Evolutionary conservation across 805 yeast species (phyloP), one percentile per base, ranked within the genome.

Genomic region (Suhomyces kilbournensis): DNA sequence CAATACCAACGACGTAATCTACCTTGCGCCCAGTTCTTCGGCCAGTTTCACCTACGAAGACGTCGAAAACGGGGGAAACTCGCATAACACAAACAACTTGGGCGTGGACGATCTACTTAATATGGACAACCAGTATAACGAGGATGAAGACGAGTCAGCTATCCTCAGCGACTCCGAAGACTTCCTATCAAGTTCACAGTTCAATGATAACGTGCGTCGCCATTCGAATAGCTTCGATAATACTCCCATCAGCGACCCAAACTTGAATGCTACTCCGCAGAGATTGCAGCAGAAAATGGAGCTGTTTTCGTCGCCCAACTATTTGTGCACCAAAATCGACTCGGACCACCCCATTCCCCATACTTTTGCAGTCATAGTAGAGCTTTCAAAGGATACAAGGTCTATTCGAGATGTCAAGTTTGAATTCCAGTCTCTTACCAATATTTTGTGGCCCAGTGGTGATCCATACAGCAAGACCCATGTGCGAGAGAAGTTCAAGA

Each of bases 391-490:
- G 48, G 77, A 74, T 35, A 69, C 75, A 1, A 47, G 44, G 8
- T 50, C 66, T 2, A 61, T 78, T 3, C 67, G 74, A 22, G 69
- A 67, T 38, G 60, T 82, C 32, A 66, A 67, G 40, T 59, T 79
- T 10, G 78, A 75, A 48, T 68, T 83, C 48, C 72, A 68, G 50
- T 74, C 83, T 1, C 54, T 66, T 4, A 73, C 77, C 6, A 69
- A 74, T 49, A 71, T 80, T 3, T 65, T 74, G 52, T 83, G 87
- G 87, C 81, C 81, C 4, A 69, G 74, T 35, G 81, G 81, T 9
- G 80, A 82, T 14, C 81, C 81, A 1, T 77, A 78, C 40, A 73
- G 76, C 48, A 75, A 75, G 49, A 52, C 69, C 3, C 72, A 70
- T 39, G 63, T 66, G 32, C 77, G 71, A 53, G 87, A 83, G 56